phyloP scores from a whole-genome alignment of 1,284 basidiomycete species.

The Irpex sp. region DNA sequence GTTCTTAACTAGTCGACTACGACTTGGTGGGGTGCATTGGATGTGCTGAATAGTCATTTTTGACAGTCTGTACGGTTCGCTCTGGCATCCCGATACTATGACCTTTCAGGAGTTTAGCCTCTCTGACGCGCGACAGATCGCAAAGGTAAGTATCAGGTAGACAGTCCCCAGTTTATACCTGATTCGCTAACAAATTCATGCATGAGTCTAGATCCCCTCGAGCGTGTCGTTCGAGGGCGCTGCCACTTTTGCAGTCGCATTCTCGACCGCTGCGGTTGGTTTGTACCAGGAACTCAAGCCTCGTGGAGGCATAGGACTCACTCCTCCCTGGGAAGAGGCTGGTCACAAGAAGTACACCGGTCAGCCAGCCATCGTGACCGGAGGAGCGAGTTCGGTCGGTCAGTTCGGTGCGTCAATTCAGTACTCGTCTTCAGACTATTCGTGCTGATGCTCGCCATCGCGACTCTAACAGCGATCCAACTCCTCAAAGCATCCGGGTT shows the following conservation, averaged over 20 bases:
- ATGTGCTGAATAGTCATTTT: neutral
- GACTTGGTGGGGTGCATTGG: neutral
- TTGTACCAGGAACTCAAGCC: constrained; percentile 16
- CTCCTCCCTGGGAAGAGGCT: constrained; percentile 14
- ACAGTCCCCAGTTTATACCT: too few species aligned
- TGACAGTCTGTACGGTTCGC: neutral
- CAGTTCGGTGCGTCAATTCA: constrained; percentile 26
- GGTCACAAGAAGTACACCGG: constrained; percentile 24
- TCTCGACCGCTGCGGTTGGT: constrained; percentile 16
- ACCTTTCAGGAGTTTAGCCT: constrained; percentile 19
- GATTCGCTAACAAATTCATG: too few species aligned
- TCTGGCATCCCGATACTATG: constrained; percentile 5
- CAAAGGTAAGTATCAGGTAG: constrained; percentile 12
- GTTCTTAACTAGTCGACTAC: neutral
- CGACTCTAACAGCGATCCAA: constrained; percentile 20
- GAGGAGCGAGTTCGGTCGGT: constrained; percentile 34
- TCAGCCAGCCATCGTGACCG: constrained; percentile 31
- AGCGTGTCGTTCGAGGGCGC: constrained; percentile 19
- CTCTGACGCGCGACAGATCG: neutral
- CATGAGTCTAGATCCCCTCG: constrained; percentile 13
- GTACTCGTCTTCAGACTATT: neutral
- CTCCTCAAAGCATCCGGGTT: constrained; percentile 25
- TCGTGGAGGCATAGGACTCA: constrained; percentile 12
- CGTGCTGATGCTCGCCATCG: neutral
- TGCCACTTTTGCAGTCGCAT: constrained; percentile 16